Conservation (phyloP, 306 rosid species). For the Dicorynia guianensis region DNA sequence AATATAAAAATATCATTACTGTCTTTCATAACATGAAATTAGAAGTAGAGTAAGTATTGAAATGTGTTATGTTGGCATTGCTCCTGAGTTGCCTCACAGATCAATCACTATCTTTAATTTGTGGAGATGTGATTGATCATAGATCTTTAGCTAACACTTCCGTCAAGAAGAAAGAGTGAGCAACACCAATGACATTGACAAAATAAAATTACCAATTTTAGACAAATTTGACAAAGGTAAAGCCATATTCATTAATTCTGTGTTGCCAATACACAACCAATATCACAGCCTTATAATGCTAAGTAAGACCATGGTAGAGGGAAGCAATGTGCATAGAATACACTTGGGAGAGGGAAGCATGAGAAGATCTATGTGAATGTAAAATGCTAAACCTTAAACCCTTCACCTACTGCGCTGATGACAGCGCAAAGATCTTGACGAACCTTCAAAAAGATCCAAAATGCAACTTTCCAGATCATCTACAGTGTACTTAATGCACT, state of each 20-base stretch:
- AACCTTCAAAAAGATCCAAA: conserved; percentile 67
- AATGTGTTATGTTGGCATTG: too few species aligned
- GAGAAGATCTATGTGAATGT: background rate
- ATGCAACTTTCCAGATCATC: conserved; percentile 61
- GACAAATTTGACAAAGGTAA: conserved; percentile 11
- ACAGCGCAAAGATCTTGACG: conserved; percentile 46
- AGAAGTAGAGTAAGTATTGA: too few species aligned
- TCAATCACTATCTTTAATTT: background rate
- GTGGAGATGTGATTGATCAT: background rate
- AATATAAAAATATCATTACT: too few species aligned
- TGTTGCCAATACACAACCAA: conserved; percentile 21
- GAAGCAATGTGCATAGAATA: conserved; percentile 27
- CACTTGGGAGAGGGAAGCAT: background rate
- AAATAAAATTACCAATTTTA: conserved; percentile 8
- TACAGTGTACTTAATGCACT: conserved; percentile 55
- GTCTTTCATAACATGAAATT: too few species aligned
- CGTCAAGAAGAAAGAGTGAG: background rate
- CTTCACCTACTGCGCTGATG: conserved; percentile 47
- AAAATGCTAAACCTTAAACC: background rate
- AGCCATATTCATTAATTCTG: conserved; percentile 9
- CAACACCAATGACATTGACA: conserved; percentile 1
- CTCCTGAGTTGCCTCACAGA: background rate
- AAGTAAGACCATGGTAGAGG: background rate
- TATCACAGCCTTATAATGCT: conserved; percentile 11
- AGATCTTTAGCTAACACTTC: background rate